Conservation (phyloP, 1,284 basidiomycete species). For the Pseudozyma hubeiensis region DNA sequence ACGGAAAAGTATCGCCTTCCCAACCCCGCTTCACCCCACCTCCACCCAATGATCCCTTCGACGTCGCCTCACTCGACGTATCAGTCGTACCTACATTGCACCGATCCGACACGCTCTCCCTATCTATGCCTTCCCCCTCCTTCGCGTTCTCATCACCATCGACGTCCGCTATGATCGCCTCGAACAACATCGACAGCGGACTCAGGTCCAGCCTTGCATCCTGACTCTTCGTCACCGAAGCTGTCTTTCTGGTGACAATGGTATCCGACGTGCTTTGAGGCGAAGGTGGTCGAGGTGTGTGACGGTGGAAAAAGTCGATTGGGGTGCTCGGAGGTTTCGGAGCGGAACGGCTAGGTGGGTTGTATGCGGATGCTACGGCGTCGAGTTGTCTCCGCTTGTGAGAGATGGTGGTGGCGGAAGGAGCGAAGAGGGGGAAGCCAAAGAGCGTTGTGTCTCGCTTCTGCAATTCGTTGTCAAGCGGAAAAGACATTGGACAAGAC, state of each 20-base stretch:
- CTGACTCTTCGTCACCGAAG: neutral
- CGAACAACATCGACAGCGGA: conserved; percentile 35
- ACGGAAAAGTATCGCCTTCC: no score
- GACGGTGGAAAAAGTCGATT: neutral
- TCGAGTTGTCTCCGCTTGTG: conserved; percentile 3
- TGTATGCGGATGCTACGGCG: neutral
- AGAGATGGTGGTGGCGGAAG: neutral
- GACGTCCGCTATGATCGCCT: conserved; percentile 28
- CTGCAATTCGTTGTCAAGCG: neutral
- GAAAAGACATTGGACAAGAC: no score
- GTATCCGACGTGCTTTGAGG: neutral
- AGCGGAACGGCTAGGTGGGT: neutral
- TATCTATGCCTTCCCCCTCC: neutral
- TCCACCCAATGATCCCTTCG: no score
- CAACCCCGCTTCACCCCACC: no score
- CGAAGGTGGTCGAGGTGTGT: no score
- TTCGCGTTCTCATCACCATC: neutral
- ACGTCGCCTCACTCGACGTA: no score
- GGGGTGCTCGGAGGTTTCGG: neutral
- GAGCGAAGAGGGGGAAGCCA: neutral
- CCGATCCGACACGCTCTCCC: no score
- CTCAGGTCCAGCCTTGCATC: neutral
- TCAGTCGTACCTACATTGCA: no score
- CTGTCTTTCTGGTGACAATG: neutral
- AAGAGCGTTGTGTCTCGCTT: neutral